Evolutionary conservation across 805 yeast genomes (phyloP).

Genomic region (Scheffersomyces lignosus): DNA sequence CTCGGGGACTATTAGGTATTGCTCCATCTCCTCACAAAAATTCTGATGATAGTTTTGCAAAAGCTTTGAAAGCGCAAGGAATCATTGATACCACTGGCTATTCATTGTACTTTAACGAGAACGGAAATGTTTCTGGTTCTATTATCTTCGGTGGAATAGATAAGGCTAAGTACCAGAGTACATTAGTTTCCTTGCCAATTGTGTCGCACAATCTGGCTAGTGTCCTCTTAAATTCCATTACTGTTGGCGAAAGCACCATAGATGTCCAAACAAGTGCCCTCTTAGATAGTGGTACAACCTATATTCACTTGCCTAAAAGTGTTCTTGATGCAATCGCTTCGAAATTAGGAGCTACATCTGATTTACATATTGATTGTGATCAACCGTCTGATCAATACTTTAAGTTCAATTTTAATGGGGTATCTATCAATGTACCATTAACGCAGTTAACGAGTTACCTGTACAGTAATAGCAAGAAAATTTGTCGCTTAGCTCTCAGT

Average conservation of each 20-base stretch:
- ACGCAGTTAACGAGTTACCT: conserved; percentile 13
- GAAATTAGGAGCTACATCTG: too few species aligned
- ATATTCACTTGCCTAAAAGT: conserved; percentile 41
- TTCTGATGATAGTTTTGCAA: conserved; percentile 1
- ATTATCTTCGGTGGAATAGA: conserved; percentile 17
- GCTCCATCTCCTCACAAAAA: conserved; percentile 4
- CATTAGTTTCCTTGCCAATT: conserved; percentile 30
- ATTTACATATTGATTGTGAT: too few species aligned
- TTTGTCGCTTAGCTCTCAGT: conserved; percentile 5
- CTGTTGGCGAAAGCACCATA: background rate
- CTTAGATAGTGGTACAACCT: conserved; percentile 59
- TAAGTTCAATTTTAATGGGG: conserved; percentile 12
- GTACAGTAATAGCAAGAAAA: conserved; percentile 1
- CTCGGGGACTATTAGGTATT: conserved; percentile 8
- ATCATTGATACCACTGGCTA: conserved; percentile 8
- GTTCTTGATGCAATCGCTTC: conserved; percentile 1
- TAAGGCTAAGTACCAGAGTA: conserved; percentile 36
- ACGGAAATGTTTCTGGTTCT: conserved; percentile 8
- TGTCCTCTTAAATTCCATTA: conserved; percentile 1
- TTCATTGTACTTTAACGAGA: conserved; percentile 11
- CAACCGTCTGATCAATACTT: too few species aligned
- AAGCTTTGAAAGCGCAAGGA: conserved; percentile 3
- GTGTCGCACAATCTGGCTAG: conserved; percentile 5
- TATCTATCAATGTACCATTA: conserved; percentile 15
- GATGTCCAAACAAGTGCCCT: conserved; percentile 39